A percentile compares a stretch with the other conserved stretches of the same genome.
phyloP scores from a whole-genome alignment of 2,329 filamentous ascomycete genomes.

The Diatrype stigma region DNA sequence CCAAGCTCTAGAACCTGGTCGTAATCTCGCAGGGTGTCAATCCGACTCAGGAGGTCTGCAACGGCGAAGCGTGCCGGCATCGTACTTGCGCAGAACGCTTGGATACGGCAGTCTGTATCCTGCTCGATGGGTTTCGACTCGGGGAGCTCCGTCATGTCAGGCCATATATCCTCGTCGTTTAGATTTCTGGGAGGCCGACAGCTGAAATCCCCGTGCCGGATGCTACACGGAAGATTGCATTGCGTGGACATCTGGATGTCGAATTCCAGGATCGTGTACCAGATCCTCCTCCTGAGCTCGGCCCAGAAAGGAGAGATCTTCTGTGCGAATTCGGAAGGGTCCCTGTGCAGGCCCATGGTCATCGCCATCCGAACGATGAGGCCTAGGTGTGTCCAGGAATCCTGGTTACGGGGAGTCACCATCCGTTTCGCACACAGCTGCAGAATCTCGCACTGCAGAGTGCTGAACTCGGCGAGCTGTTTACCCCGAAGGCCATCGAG shows the following conservation, averaged over 20 bases:
- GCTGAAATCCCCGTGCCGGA: slow-evolving; percentile 51
- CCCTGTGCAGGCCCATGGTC: slow-evolving; percentile 56
- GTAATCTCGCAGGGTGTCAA: slow-evolving; percentile 51
- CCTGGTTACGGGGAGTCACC: slow-evolving; percentile 44
- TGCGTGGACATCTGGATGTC: slow-evolving; percentile 52
- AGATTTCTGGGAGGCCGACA: slow-evolving; percentile 50
- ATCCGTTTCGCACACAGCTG: slow-evolving; percentile 49
- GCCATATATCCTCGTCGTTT: slow-evolving; percentile 46
- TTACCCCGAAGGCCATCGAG: slow-evolving; percentile 48
- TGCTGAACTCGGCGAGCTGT: slow-evolving; percentile 47
- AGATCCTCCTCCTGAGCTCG: slow-evolving; percentile 51
- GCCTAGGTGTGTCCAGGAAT: slow-evolving; percentile 52
- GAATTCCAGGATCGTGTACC: slow-evolving; percentile 54
- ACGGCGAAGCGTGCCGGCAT: slow-evolving; percentile 46
- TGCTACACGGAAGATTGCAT: slow-evolving; percentile 46
- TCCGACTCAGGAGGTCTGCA: slow-evolving; percentile 45
- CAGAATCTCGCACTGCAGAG: slow-evolving; percentile 51
- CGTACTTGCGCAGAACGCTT: slow-evolving; percentile 50
- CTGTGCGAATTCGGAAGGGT: slow-evolving; percentile 49
- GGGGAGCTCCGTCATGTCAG: slow-evolving; percentile 45
- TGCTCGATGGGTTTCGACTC: slow-evolving; percentile 47
- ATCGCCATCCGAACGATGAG: slow-evolving; percentile 53
- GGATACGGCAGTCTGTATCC: slow-evolving; percentile 49
- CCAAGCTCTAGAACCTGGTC: slow-evolving; percentile 50
- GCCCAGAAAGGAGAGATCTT: slow-evolving; percentile 46